Base-by-base conservation (phyloP, 176 grass and related monocot species). In the Poa pratensis region DNA sequence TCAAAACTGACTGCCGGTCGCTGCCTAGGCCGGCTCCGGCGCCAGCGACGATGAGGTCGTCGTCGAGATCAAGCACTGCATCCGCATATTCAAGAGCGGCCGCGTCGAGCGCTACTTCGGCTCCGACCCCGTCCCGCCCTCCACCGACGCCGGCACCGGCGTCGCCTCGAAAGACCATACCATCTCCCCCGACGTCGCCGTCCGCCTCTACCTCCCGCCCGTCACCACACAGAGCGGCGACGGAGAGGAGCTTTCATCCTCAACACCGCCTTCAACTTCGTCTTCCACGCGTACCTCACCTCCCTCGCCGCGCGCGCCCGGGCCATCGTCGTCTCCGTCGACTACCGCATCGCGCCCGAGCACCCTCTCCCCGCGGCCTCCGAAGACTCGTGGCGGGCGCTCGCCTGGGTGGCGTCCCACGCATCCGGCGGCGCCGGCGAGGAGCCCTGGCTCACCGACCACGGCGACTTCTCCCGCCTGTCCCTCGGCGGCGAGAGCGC, bases 301-400 rank as follows among this genome's bases (percentile, higher is more conserved):
- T 87, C 88, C 53, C 81, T 96, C 78, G 88, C 86, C 13, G 75
- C 90, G 55, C 86, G 57, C 12, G 27, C 86, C 15, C 18, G 73
- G 7, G 88, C 89, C n/a, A 15, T 96, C 76, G 59, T 81, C 59
- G 87, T 89, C 60, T 89, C 95, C 48, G 63, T 84, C n/a, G 90
- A 97, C 50, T 94, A 92, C 82, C 95, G 92, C 42, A 88, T 97
- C 22, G 88, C 92, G 19, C 92, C 92, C 0, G 92, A 97, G 75
- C 88, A 97, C 86, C 86, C 78, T 8, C 57, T 97, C 78, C 95
- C 95, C 5, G 85, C 79, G 7, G 92, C 90, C 14, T 93, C 86
- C 78, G 83, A 86, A 0, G 83, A 86, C 78, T 82, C 88, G 15
- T 94, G 80, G 79, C 22, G 5, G 24, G 92, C 92, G 0, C 39